Evolutionary conservation across 352 stramenopile genomes (phyloP).

Genomic region (Peronospora farinosa): DNA sequence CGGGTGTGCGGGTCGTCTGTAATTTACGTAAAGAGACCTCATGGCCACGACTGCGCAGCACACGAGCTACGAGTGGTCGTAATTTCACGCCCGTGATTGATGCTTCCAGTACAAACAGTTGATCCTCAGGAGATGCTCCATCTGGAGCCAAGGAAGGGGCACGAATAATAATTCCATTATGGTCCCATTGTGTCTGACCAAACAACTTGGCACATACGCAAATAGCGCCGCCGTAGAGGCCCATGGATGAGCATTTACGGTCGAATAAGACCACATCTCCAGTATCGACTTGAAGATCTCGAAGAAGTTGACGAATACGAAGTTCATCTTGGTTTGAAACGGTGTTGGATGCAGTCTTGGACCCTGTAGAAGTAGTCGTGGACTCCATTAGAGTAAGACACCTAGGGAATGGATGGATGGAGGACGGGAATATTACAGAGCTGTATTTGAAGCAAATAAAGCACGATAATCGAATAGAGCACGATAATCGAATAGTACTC

Average conservation of each 20-base stretch:
- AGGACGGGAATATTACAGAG: too few species aligned
- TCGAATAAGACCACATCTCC: slow-evolving; percentile 81
- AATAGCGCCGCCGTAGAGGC: slow-evolving; percentile 67
- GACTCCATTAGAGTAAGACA: neutral
- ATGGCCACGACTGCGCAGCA: slow-evolving; percentile 60
- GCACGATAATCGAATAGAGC: too few species aligned
- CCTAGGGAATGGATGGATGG: too few species aligned
- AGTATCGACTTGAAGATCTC: slow-evolving; percentile 53
- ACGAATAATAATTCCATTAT: slow-evolving; percentile 77
- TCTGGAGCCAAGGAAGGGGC: slow-evolving; percentile 24
- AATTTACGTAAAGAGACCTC: slow-evolving; percentile 71
- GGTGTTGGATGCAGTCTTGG: neutral
- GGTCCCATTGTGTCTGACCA: slow-evolving; percentile 76
- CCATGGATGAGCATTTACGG: slow-evolving; percentile 70
- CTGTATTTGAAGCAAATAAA: too few species aligned
- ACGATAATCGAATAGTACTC: too few species aligned
- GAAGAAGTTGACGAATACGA: slow-evolving; percentile 39
- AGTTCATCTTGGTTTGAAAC: slow-evolving; percentile 1
- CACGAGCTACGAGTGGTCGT: slow-evolving; percentile 66
- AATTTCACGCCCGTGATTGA: slow-evolving; percentile 79
- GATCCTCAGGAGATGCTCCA: slow-evolving; percentile 20
- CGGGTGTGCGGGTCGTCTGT: slow-evolving; percentile 52
- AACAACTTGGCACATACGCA: slow-evolving; percentile 79
- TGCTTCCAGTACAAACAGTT: slow-evolving; percentile 71
- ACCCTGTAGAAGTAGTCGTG: neutral